Conservation (phyloP, 2,329 filamentous ascomycete genomes). For the Fusarium siculi region DNA sequence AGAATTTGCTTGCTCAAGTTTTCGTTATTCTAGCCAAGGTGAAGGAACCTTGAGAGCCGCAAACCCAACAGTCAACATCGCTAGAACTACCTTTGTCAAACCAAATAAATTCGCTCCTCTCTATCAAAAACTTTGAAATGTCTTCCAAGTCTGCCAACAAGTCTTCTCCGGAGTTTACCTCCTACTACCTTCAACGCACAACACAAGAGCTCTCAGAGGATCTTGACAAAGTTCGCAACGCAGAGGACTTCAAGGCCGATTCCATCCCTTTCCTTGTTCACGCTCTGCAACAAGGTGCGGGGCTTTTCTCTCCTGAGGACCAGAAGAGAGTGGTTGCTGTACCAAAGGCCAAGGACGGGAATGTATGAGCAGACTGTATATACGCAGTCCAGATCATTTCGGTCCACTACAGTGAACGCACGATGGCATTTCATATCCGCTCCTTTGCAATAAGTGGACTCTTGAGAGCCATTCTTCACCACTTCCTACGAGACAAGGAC, state of each 20-base stretch:
- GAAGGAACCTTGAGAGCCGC: neutral
- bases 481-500: neutral
- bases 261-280: conserved; percentile 73
- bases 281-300: conserved; percentile 74
- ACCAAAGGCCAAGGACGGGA: conserved; percentile 23
- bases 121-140: conserved; percentile 9
- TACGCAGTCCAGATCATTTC: neutral
- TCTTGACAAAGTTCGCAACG: conserved; percentile 73
- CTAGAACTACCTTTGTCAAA: neutral
- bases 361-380: conserved; percentile 15
- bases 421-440: neutral
- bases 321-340: conserved; percentile 45
- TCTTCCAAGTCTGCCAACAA: conserved; percentile 29
- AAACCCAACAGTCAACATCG: neutral
- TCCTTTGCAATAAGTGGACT: neutral
- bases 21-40: neutral
- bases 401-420: neutral
- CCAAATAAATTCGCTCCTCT: neutral
- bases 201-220: conserved; percentile 80
- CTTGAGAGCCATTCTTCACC: neutral
- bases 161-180: conserved; percentile 61
- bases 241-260: conserved; percentile 76
- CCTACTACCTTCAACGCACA: conserved; percentile 75
- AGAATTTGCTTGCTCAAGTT: neutral
- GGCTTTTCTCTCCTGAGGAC: conserved; percentile 63